Evolutionary conservation across 2,329 filamentous ascomycete genomes (phyloP).

Genomic region (Verticillium nubilum): DNA sequence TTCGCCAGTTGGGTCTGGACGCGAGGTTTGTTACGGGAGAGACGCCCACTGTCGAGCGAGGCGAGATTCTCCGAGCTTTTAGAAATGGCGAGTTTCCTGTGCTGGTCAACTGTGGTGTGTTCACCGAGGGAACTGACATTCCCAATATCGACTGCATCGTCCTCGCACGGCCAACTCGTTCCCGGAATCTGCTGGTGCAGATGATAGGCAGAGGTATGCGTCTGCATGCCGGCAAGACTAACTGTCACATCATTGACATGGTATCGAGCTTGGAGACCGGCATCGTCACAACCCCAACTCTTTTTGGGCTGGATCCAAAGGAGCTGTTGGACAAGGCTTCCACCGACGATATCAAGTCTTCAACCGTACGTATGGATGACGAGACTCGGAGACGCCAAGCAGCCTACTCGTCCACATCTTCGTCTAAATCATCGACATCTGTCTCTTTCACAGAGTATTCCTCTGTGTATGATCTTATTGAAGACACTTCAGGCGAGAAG

Average conservation of each 20-base stretch:
- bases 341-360: slow-evolving; percentile 52
- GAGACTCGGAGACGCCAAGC: slow-evolving; percentile 29
- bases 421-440: slow-evolving; percentile 23
- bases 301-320: slow-evolving; percentile 85
- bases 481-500: slow-evolving; percentile 71
- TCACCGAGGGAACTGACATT: slow-evolving; percentile 96
- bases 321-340: slow-evolving; percentile 67
- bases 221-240: slow-evolving; percentile 69
- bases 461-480: slow-evolving; percentile 83
- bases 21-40: slow-evolving; percentile 82
- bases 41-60: slow-evolving; percentile 64
- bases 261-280: slow-evolving; percentile 80
- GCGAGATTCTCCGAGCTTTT: slow-evolving; percentile 70
- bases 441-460: slow-evolving; percentile 87
- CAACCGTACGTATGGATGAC: slow-evolving; percentile 42
- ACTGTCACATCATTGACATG: slow-evolving; percentile 96
- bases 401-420: slow-evolving; percentile 6
- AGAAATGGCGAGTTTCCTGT: slow-evolving; percentile 74
- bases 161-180: slow-evolving; percentile 81
- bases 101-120: slow-evolving; percentile 90
- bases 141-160: slow-evolving; percentile 94
- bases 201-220: slow-evolving; percentile 97
- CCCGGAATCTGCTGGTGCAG: slow-evolving; percentile 88
- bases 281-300: slow-evolving; percentile 82
- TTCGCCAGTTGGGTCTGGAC: slow-evolving; percentile 73